Evolutionary conservation across 208 protist genomes (phyloP), one percentile per base, ranked within the genome.

Genomic region (Crithidia sp.): DNA sequence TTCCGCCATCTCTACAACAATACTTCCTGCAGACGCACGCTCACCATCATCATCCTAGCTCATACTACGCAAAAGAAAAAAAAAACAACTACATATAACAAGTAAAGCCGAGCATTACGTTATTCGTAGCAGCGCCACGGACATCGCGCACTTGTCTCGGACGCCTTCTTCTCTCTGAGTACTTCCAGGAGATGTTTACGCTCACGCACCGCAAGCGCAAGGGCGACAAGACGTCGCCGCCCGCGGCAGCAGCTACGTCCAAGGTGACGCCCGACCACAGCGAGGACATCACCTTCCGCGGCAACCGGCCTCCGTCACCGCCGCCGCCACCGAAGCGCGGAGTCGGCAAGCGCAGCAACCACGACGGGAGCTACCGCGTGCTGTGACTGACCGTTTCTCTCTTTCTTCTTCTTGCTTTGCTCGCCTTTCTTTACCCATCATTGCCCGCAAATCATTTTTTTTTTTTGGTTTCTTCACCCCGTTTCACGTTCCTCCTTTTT

Each of bases 331-430:
- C 58, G 5, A 63, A 50, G 58, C 58, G 58, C 58, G 41, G 41
- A 9, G 12, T 43, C 2, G 17, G n/a, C 7, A 63, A 63, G 58
- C 58, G 41, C 41, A 5, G 41, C 58, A 5, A 63, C 43, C 58
- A 63, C 58, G 58, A 63, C 17, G 58, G 58, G 6, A 41, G 50
- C 43, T 63, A 63, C 17, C 58, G 58, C 13, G 58, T 63, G 13
- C 41, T 63, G 19, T 63, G 36, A 43, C 37, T 52, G 36, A 40
- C 17, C 28, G 5, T 39, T 55, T 39, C 17, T 39, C 28, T 40
- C 28, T 61, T 39, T 41, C 17, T 61, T 61, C 40, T 39, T 61
- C 3, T 41, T 71, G n/a, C n/a, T 54, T 13, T 67, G 1, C 52
- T 67, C 28, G 10, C 37, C 39, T 28, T 19, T n/a, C 8, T 47